Conservation (phyloP, 148 eudicot species). For the Persicaria tinctoria region DNA sequence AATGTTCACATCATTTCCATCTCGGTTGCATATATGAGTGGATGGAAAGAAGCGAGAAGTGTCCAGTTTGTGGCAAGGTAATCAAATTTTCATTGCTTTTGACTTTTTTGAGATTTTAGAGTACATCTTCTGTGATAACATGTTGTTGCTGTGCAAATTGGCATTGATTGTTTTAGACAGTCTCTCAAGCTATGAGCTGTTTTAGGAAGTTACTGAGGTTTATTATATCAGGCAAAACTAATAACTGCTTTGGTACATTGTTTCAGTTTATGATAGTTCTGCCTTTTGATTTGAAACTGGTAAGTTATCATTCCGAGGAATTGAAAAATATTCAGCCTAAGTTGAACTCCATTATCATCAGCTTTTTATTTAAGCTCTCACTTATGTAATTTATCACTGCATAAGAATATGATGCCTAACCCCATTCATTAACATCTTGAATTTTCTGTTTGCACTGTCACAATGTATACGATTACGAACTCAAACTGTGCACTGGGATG, state of each 20-base stretch:
- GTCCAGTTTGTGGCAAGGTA: conserved; percentile 99
- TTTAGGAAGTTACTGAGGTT: neutral
- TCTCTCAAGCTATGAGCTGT: neutral
- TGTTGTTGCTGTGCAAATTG: neutral
- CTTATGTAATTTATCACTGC: neutral
- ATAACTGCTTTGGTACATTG: too few species aligned
- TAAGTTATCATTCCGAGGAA: neutral
- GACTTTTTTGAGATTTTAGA: neutral
- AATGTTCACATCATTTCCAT: conserved; percentile 93
- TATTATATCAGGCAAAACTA: neutral
- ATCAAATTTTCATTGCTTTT: neutral
- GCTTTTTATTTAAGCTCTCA: neutral
- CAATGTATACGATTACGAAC: neutral
- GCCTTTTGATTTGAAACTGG: too few species aligned
- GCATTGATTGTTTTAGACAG: neutral
- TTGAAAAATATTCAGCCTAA: neutral
- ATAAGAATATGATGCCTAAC: neutral
- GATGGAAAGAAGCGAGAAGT: conserved; percentile 98
- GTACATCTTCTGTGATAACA: neutral
- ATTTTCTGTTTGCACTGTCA: neutral
- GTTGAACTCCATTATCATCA: neutral
- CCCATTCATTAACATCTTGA: neutral
- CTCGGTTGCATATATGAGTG: conserved; percentile 96
- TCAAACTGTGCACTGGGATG: neutral
- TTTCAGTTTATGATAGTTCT: too few species aligned